Base-by-base conservation (phyloP, 257 asterid species). In the Coffea eugenioides region DNA sequence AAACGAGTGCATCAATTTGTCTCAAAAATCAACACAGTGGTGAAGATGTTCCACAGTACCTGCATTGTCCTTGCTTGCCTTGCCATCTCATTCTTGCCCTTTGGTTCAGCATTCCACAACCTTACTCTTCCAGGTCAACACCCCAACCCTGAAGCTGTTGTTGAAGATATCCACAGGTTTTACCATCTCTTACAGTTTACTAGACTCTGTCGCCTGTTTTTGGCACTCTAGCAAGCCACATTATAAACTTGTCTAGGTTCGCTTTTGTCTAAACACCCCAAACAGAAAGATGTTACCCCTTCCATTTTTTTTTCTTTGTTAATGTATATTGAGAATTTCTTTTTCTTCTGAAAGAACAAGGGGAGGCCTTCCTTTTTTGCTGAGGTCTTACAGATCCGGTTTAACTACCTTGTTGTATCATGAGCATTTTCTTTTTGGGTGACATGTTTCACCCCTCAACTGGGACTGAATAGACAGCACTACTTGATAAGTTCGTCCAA, bases 61-160 rank as follows among this genome's bases (percentile, higher is more conserved):
- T 81, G 71, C 91, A 80, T 84, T 84, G 86, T 84, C 69, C 21
- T 81, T 51, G 21, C 73, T 72, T 73, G 66, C 73, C 49, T 77
- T 54, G 68, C 69, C 5, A 43, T 25, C 46, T 68, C 83, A 15
- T 56, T 75, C 68, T 62, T 59, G 1, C 31, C 73, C 9, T 62
- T 80, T 25, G 79, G 8, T 23, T 65, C 84, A 39, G 78, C 81
- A 69, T 46, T 54, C 20, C 72, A 68, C 61, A 83, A 85, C 82
- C 51, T 83, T 41, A 88, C 89, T 81, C 89, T 88, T 27, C 88
- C 91, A 16, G 89, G 88, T 36, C 91, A 88, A 39, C 91, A 88
- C 66, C 87, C 91, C 41, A 76, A 79, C 79, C 91, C 91, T 49
- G 89, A 88, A 52, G 76, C 83, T 41, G 88, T 88, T 21, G 91